Evolutionary conservation across 768 basidiomycete genomes (phyloP).

Genomic region (Macrolepiota dolichaula): DNA sequence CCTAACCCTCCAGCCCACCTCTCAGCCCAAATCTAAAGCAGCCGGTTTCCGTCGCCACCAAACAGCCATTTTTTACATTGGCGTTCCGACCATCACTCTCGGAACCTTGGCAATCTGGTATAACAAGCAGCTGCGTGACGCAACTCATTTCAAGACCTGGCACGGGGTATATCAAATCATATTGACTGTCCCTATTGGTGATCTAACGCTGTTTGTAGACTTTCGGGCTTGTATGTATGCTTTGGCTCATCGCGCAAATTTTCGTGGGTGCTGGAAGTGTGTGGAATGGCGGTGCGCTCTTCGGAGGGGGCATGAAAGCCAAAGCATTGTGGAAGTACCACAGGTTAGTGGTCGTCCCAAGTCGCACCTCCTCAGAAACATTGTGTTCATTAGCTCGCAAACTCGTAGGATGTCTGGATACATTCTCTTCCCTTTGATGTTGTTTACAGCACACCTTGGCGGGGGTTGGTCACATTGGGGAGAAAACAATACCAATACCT

Average conservation of each 20-base stretch:
- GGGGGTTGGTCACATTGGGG: conserved; percentile 71
- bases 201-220: conserved; percentile 31
- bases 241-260: conserved; percentile 62
- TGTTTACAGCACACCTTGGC: conserved; percentile 66
- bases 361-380: background rate
- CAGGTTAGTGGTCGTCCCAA: conserved; percentile 36
- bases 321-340: conserved; percentile 85
- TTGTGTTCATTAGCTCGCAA: conserved; percentile 1
- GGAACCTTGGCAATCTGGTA: conserved; percentile 62
- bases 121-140: conserved; percentile 52
- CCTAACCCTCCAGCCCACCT: conserved; percentile 72
- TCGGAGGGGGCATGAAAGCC: conserved; percentile 70
- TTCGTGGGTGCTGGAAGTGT: conserved; percentile 71
- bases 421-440: conserved; percentile 53
- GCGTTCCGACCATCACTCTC: conserved; percentile 52
- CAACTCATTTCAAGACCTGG: conserved; percentile 67
- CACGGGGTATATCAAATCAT: conserved; percentile 53
- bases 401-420: conserved; percentile 67
- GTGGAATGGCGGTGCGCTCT: conserved; percentile 66
- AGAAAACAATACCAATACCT: conserved; percentile 26
- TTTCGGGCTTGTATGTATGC: conserved; percentile 59
- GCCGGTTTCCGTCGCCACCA: conserved; percentile 73
- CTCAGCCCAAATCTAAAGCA: conserved; percentile 59
- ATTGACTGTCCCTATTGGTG: background rate
- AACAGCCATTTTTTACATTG: conserved; percentile 49